Evolutionary conservation across 345 rosid genomes (phyloP).

Genomic region (Combretum micranthum): DNA sequence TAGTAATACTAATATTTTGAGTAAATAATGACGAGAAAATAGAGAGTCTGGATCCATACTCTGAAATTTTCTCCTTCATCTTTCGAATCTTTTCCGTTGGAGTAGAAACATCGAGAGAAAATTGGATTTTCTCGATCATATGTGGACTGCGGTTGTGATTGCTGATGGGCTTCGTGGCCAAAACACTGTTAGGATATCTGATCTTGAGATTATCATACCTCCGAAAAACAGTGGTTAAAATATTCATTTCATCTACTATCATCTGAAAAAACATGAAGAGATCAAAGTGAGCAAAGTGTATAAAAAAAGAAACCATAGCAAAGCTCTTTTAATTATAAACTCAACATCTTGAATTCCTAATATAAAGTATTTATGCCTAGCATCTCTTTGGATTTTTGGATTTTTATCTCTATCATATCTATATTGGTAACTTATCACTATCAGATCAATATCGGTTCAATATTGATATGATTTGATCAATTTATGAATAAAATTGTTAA

Average conservation of each 20-base stretch:
- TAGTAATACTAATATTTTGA: too few species aligned
- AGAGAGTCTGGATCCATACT: constrained; percentile 15
- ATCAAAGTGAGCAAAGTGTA: neutral
- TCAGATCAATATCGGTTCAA: too few species aligned
- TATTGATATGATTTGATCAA: too few species aligned
- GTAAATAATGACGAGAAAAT: neutral
- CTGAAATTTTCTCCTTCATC: constrained; percentile 17
- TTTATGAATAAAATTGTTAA: too few species aligned
- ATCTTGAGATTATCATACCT: constrained; percentile 38
- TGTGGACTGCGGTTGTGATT: constrained; percentile 43
- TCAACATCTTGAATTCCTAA: too few species aligned
- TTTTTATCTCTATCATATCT: too few species aligned
- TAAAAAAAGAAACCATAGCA: neutral
- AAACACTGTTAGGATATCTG: constrained; percentile 30
- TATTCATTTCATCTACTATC: constrained; percentile 51
- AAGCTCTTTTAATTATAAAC: too few species aligned
- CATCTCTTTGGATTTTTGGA: too few species aligned
- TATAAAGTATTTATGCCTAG: too few species aligned
- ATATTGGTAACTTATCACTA: too few species aligned
- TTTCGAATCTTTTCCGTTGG: constrained; percentile 28
- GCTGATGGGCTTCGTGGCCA: constrained; percentile 39
- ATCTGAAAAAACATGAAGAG: constrained; percentile 21
- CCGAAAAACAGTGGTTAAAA: constrained; percentile 41
- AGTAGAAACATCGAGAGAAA: constrained; percentile 41
- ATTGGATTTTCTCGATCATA: constrained; percentile 34